These are phyloP conservation scores for Neoboletus subvelutipes DNA, from an alignment of 768 basidiomycete genomes.

Conservation along the genomic window DNA sequence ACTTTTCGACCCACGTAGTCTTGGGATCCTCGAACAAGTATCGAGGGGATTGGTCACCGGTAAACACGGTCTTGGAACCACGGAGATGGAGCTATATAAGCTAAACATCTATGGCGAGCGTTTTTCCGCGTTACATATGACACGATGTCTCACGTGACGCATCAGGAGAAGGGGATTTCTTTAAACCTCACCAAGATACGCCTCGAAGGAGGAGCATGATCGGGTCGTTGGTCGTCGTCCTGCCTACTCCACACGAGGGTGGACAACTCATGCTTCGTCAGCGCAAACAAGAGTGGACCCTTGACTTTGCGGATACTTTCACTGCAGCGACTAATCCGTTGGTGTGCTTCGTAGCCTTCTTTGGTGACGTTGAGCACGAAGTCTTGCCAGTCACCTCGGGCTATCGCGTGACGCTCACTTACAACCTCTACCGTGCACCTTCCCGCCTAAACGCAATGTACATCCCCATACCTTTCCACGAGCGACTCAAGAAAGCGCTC, in stretches of 20 bases:
- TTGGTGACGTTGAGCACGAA: no score
- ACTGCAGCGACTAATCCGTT: neutral
- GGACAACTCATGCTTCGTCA: constrained; percentile 5
- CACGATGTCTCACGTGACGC: neutral
- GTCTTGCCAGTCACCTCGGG: constrained; percentile 40
- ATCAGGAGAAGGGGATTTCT: neutral
- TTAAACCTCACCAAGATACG: constrained; percentile 24
- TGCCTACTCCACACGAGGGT: constrained; percentile 34
- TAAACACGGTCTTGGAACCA: neutral
- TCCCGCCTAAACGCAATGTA: neutral
- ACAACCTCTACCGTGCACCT: neutral
- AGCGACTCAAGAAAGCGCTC: neutral
- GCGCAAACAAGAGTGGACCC: constrained; percentile 29
- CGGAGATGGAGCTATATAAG: constrained; percentile 40
- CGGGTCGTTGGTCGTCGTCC: constrained; percentile 51
- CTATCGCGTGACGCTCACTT: constrained; percentile 37
- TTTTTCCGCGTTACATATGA: neutral
- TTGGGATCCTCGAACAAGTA: neutral
- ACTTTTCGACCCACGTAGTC: neutral
- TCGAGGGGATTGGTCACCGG: neutral
- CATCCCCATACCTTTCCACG: neutral
- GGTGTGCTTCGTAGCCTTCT: constrained; percentile 41
- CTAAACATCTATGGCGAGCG: constrained; percentile 46
- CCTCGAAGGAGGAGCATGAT: constrained; percentile 43
- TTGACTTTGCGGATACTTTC: constrained; percentile 36